phyloP scores from a whole-genome alignment of 331 rosid genomes.

The Malus hybrid region DNA sequence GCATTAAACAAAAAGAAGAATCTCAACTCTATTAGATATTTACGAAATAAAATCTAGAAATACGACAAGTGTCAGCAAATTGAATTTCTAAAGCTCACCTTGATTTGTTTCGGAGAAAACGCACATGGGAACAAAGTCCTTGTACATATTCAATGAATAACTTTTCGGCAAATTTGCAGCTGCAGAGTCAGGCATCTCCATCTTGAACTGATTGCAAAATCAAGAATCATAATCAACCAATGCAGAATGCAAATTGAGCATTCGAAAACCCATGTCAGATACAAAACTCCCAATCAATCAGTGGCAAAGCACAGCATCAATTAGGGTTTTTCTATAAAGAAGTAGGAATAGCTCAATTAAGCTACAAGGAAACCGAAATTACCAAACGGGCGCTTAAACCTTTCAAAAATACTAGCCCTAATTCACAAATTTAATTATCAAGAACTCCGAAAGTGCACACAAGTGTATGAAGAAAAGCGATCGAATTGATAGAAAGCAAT shows the following conservation, averaged over 20 bases:
- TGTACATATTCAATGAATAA: slow-evolving; percentile 77
- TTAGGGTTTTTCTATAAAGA: not conserved
- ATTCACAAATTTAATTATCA: not conserved
- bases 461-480: not conserved
- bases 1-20: not conserved
- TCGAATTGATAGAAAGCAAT: not conserved
- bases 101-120: slow-evolving; percentile 83
- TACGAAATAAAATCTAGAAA: not conserved
- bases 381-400: not conserved
- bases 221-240: slow-evolving; percentile 11
- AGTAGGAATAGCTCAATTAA: not conserved
- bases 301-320: not conserved
- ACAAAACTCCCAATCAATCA: not conserved
- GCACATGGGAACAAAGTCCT: slow-evolving; percentile 94
- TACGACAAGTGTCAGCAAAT: not conserved
- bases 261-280: not conserved
- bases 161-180: slow-evolving; percentile 54
- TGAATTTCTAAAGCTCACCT: slow-evolving; percentile 46
- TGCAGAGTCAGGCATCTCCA: slow-evolving; percentile 80
- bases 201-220: slow-evolving; percentile 58
- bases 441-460: not conserved
- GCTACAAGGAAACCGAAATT: not conserved
- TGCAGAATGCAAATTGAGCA: not conserved
- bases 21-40: not conserved
- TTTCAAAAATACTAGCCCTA: not conserved